These are phyloP conservation scores for Trichaptum fuscoviolaceum DNA, from an alignment of 768 basidiomycete species.

Conservation along the genomic window DNA sequence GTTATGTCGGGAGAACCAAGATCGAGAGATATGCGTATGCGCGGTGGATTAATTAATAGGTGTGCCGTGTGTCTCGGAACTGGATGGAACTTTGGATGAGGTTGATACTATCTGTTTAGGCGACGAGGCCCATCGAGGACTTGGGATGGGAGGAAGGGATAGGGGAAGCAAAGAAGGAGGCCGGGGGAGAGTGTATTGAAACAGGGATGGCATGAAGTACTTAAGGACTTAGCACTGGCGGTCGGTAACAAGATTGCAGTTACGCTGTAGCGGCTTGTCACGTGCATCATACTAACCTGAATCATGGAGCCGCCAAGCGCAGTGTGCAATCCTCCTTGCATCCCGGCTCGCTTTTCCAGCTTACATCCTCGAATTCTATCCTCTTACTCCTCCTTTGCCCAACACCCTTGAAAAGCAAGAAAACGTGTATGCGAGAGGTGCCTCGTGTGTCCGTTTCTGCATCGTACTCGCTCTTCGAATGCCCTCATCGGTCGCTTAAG, in stretches of 20 bases:
- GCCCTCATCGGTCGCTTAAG: too few species aligned
- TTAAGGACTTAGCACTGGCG: neutral
- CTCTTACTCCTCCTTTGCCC: too few species aligned
- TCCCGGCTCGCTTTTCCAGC: too few species aligned
- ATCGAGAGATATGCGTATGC: neutral
- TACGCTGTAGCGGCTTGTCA: neutral
- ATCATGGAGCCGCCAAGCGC: neutral
- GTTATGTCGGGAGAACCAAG: neutral
- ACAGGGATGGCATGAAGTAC: slow-evolving; percentile 1
- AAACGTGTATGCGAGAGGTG: too few species aligned
- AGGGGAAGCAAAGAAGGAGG: neutral
- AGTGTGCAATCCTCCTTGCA: too few species aligned
- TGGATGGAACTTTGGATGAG: neutral
- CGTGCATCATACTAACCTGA: neutral
- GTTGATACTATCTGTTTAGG: neutral
- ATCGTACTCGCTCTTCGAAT: too few species aligned
- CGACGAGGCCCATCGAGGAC: neutral
- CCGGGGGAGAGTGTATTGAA: neutral
- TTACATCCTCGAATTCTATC: too few species aligned
- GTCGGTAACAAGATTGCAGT: neutral
- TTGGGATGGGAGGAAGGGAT: neutral
- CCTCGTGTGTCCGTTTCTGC: too few species aligned
- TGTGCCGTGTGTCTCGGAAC: neutral
- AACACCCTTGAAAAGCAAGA: too few species aligned
- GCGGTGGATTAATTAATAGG: neutral